These are phyloP conservation scores for Chalciporus piperatoides DNA, from an alignment of 1,284 basidiomycete genomes.

Conservation along the genomic window DNA sequence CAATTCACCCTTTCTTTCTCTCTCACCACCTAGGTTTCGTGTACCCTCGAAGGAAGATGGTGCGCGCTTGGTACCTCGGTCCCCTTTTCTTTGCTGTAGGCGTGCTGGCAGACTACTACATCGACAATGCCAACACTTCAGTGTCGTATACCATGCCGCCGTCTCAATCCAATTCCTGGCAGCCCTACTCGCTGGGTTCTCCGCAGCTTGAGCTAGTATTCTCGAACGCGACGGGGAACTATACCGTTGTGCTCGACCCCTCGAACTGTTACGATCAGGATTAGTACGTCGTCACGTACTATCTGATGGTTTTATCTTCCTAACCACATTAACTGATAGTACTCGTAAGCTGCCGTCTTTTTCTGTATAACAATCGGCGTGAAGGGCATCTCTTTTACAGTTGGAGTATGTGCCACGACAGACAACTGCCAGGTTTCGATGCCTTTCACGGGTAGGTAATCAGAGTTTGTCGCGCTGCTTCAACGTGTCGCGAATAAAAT, in stretches of 20 bases:
- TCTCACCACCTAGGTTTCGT: not conserved
- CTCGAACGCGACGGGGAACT: constrained; percentile 24
- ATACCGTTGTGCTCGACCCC: constrained; percentile 15
- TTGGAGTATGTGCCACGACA: constrained; percentile 14
- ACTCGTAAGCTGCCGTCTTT: constrained; percentile 14
- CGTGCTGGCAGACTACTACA: constrained; percentile 19
- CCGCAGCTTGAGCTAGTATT: constrained; percentile 7
- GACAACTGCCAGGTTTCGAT: constrained; percentile 21
- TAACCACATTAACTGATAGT: constrained; percentile 9
- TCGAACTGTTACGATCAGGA: constrained; percentile 25
- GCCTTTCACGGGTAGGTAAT: constrained; percentile 22
- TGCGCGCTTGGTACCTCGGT: constrained; percentile 2
- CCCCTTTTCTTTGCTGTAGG: constrained; percentile 13
- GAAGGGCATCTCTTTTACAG: constrained; percentile 9
- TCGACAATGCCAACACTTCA: constrained; percentile 25
- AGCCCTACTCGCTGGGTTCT: constrained; percentile 10
- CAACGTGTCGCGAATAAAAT: not conserved
- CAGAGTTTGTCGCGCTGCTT: not conserved
- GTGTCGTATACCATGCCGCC: constrained; percentile 18
- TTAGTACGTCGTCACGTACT: constrained; percentile 17
- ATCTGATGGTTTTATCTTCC: not conserved
- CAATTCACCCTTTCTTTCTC: not conserved
- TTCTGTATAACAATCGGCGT: not conserved
- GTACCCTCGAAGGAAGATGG: constrained; percentile 4
- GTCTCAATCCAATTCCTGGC: constrained; percentile 8